phyloP scores from a whole-genome alignment of 345 rosid species.

The Rhodamnia rubescens region DNA sequence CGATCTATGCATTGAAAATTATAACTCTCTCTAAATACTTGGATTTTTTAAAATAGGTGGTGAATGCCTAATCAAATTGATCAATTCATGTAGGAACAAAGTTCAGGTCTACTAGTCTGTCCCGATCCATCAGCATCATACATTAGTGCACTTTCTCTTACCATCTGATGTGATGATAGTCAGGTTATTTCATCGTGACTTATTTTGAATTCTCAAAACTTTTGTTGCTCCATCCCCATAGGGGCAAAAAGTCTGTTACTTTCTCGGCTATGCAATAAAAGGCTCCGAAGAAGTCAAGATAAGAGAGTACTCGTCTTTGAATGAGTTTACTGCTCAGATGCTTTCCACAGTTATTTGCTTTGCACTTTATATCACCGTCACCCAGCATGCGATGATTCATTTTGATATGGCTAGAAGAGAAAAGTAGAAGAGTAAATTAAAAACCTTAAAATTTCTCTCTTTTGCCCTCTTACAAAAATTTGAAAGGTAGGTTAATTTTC shows the following conservation, averaged over 20 bases:
- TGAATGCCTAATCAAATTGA: background rate
- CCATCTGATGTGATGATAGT: background rate
- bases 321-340: background rate
- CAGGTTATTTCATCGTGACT: too few relatives aligned
- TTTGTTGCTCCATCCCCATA: fast-evolving
- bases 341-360: fast-evolving
- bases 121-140: background rate
- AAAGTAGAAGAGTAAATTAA: background rate
- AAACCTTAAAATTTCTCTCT: background rate
- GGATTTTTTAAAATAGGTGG: background rate
- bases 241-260: background rate
- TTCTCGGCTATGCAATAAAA: background rate
- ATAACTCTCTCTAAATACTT: background rate
- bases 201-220: background rate
- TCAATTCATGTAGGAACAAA: background rate
- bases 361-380: background rate
- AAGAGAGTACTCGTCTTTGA: background rate
- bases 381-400: fast-evolving
- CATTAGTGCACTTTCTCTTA: background rate
- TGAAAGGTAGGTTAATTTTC: background rate
- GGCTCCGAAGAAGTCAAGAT: background rate
- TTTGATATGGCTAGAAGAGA: background rate
- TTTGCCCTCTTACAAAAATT: background rate
- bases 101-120: background rate
- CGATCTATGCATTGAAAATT: background rate